These are phyloP conservation scores for Rhizopus stolonifer DNA, from an alignment of 371 early-diverging fungal species.

Conservation along the genomic window DNA sequence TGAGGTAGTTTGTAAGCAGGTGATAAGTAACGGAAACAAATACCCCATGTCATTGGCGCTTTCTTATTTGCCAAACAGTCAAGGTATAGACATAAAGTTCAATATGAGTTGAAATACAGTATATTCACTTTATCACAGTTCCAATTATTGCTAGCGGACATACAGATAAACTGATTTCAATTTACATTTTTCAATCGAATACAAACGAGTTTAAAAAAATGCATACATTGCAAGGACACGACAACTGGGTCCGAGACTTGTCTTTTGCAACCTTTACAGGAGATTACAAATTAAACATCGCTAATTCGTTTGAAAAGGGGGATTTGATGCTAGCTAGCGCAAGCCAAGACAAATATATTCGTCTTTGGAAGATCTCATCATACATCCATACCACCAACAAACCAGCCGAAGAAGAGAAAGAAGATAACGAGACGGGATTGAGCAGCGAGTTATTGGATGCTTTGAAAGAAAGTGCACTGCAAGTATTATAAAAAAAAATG, in stretches of 20 bases:
- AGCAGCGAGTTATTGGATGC: conserved; percentile 53
- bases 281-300: conserved; percentile 24
- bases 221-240: conserved; percentile 81
- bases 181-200: conserved; percentile 51
- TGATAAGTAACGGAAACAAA: conserved; percentile 65
- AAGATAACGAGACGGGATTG: conserved; percentile 15
- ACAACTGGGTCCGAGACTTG: conserved; percentile 90
- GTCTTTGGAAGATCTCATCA: conserved; percentile 83
- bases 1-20: conserved; percentile 62
- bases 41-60: conserved; percentile 73
- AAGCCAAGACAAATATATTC: conserved; percentile 91
- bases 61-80: conserved; percentile 66
- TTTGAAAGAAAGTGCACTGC: conserved; percentile 53
- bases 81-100: conserved; percentile 29
- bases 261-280: conserved; percentile 69
- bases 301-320: conserved; percentile 62
- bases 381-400: conserved; percentile 12
- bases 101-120: too few species aligned
- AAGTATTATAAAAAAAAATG: conserved; percentile 10
- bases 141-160: conserved; percentile 74
- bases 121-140: conserved; percentile 26
- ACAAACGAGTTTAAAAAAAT: conserved; percentile 57
- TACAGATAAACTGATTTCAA: conserved; percentile 70
- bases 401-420: conserved; percentile 5
- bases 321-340: conserved; percentile 87